phyloP scores from a whole-genome alignment of 495 filamentous ascomycete species.

The Hypoxylon crocopeplum region DNA sequence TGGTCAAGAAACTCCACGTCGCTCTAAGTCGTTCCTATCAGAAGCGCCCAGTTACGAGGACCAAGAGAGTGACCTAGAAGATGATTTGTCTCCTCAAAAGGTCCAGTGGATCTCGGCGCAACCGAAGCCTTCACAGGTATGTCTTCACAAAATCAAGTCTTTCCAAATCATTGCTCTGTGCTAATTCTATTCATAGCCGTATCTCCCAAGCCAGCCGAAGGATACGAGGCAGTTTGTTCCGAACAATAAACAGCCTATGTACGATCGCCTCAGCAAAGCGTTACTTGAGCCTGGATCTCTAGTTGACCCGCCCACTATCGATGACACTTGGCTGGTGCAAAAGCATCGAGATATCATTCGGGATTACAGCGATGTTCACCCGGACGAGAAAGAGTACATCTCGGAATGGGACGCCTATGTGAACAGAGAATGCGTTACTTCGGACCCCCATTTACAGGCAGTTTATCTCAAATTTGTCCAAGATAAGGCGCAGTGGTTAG shows the following conservation, averaged over 20 bases:
- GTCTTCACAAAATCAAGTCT: neutral
- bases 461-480: slow-evolving; percentile 53
- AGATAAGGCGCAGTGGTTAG: slow-evolving; percentile 53
- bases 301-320: slow-evolving; percentile 48
- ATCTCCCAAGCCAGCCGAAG: slow-evolving; percentile 24
- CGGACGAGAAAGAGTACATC: slow-evolving; percentile 59
- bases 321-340: slow-evolving; percentile 58
- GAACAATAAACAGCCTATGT: slow-evolving; percentile 56
- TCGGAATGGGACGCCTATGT: slow-evolving; percentile 59
- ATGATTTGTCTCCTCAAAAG: slow-evolving; percentile 35
- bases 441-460: slow-evolving; percentile 53
- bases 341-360: slow-evolving; percentile 59
- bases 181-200: slow-evolving; percentile 25
- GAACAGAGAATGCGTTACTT: slow-evolving; percentile 52
- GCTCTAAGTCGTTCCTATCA: slow-evolving; percentile 29
- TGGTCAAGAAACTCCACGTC: slow-evolving; percentile 35
- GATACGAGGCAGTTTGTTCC: slow-evolving; percentile 51
- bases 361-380: slow-evolving; percentile 57
- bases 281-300: slow-evolving; percentile 53
- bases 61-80: slow-evolving; percentile 35
- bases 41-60: slow-evolving; percentile 28
- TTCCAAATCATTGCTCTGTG: slow-evolving; percentile 14
- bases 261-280: slow-evolving; percentile 57
- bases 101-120: slow-evolving; percentile 36
- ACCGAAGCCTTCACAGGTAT: slow-evolving; percentile 25